phyloP scores from a whole-genome alignment of 176 grass and related monocot species.

The Cenchrus fungigraminus region DNA sequence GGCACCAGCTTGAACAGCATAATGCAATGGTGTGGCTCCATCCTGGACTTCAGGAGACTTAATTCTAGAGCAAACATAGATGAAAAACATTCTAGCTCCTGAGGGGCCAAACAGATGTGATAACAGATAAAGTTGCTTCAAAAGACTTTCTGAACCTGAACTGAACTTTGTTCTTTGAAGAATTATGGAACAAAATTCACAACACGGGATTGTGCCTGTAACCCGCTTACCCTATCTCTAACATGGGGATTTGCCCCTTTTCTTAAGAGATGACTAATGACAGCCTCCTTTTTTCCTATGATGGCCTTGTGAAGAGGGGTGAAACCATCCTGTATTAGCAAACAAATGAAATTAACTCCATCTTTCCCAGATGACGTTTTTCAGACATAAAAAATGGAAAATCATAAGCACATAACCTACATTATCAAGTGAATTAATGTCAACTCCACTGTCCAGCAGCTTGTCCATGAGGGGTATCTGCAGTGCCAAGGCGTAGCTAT shows the following conservation, averaged over 20 bases:
- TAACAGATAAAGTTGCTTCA: not conserved
- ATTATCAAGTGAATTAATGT: slow-evolving; percentile 74
- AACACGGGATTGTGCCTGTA: slow-evolving; percentile 10
- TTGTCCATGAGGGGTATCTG: slow-evolving; percentile 93
- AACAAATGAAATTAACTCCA: slow-evolving; percentile 13
- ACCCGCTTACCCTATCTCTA: slow-evolving; percentile 75
- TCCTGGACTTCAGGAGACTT: slow-evolving; percentile 50
- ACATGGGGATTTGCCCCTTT: slow-evolving; percentile 89
- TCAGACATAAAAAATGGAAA: slow-evolving; percentile 2
- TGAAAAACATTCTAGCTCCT: not conserved
- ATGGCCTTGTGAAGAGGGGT: slow-evolving; percentile 80
- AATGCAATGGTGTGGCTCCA: slow-evolving; percentile 81
- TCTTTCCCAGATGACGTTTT: not conserved
- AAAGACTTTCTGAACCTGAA: not conserved
- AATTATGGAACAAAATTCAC: not conserved
- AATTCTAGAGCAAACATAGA: slow-evolving; percentile 10
- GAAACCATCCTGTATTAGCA: slow-evolving; percentile 78
- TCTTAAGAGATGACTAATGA: slow-evolving; percentile 88
- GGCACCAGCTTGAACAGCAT: slow-evolving; percentile 91
- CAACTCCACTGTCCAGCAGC: slow-evolving; percentile 66
- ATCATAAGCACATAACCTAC: slow-evolving; percentile 35
- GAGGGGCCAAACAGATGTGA: not conserved
- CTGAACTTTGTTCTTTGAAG: not conserved
- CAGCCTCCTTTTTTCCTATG: slow-evolving; percentile 96
- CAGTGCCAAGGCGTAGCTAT: slow-evolving; percentile 65